These are phyloP conservation scores for Platanthera guangdongensis DNA, from an alignment of 106 monocot genomes.

Conservation along the genomic window DNA sequence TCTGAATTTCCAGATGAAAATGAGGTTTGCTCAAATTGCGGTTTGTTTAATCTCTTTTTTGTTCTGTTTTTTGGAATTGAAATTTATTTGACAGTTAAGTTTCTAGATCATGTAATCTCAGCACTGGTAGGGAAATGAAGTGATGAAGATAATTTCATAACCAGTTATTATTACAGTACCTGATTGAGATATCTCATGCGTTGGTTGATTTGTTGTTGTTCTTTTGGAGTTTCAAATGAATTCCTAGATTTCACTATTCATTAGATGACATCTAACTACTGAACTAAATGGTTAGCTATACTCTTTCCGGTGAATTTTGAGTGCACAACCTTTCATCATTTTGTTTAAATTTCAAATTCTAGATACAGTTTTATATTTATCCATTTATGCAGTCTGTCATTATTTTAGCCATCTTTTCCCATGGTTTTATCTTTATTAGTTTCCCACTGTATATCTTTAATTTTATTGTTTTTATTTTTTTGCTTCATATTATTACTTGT, in stretches of 20 bases:
- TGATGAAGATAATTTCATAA: neutral
- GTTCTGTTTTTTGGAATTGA: neutral
- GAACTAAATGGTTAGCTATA: neutral
- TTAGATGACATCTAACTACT: neutral
- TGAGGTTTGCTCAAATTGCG: conserved; percentile 41
- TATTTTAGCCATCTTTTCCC: too few species aligned
- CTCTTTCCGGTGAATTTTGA: neutral
- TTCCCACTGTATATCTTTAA: neutral
- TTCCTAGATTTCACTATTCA: neutral
- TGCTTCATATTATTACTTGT: neutral
- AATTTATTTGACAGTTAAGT: neutral
- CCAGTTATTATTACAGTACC: neutral
- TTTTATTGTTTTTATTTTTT: too few species aligned
- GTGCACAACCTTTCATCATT: neutral
- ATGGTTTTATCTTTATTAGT: too few species aligned
- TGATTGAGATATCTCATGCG: neutral
- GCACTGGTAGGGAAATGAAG: neutral
- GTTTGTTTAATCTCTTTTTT: neutral
- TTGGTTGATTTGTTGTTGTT: neutral
- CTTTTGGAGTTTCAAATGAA: neutral
- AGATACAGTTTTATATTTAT: neutral
- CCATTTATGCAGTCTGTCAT: neutral
- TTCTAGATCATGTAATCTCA: neutral
- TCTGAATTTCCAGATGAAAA: conserved; percentile 95
- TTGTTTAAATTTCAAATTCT: neutral